Base-by-base conservation (phyloP, 257 asterid species). In the Thymus quinquecostatus region DNA sequence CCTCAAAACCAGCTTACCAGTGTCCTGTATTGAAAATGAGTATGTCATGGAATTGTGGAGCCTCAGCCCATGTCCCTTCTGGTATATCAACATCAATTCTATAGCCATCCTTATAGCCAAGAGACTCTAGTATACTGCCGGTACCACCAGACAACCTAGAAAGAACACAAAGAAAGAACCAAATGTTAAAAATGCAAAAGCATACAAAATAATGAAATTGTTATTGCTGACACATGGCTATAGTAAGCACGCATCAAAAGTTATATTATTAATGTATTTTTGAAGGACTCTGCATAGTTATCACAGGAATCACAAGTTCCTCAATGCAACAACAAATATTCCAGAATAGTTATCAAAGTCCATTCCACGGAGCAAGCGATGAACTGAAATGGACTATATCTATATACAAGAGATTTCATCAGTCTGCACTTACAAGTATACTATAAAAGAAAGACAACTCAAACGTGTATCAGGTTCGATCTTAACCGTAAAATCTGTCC, bases 1-100 rank as follows among this genome's bases (percentile, higher is more conserved):
- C 53, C 63, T 56, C 7, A 40, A 51, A 67, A 70, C 62, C 14
- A 10, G 64, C 63, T 80, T 86, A 91, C 98, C 98, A 94, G 82
- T 94, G 99, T 48, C 99, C 99, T 10, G 97, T 94, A 82, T 89
- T 94, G 80, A 94, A 88, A 78, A 94, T 78, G 78, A 94, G 93
- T 80, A 94, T 73, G 77, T 89, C 90, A 13, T 89, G 97, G 80
- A 89, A 89, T 64, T 43, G 75, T 33, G 83, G 93, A 66, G 97
- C 96, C 64, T 88, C 87, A 11, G 69, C 84, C 99, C 99, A 94
- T 11, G 93, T 85, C 74, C 97, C 96, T 3, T 94, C 98, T 9
- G 97, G 98, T 72, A 89, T 14, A 79, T 94, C 99, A 68, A 91
- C 92, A 76, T 91, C 98, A 77, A 94, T 69, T 81, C 93, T 82